These are phyloP conservation scores for Mercurialis annua DNA, from an alignment of 345 rosid species.

Conservation along the genomic window DNA sequence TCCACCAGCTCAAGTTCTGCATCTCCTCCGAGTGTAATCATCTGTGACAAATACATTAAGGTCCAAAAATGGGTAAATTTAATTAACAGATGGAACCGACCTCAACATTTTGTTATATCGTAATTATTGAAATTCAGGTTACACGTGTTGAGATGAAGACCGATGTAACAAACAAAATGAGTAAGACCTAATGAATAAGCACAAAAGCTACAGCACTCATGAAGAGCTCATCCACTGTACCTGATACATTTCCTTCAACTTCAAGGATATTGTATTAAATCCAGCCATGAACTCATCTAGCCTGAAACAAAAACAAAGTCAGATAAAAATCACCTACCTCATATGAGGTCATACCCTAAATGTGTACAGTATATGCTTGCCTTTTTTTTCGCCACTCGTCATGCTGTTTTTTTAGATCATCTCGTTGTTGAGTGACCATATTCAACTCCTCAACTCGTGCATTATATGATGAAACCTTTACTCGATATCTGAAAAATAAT, in stretches of 20 bases:
- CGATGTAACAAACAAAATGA: too few relatives aligned
- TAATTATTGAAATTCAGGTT: too few relatives aligned
- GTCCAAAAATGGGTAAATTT: not conserved
- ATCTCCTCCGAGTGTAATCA: not conserved
- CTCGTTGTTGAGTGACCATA: conserved; percentile 72
- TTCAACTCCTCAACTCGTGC: conserved; percentile 83
- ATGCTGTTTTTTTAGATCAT: conserved; percentile 73
- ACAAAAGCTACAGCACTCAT: too few relatives aligned
- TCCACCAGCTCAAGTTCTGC: not conserved
- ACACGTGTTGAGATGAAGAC: too few relatives aligned
- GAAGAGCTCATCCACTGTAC: too few relatives aligned
- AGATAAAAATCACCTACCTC: conserved; percentile 25
- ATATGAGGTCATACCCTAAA: not conserved
- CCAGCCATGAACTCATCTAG: conserved; percentile 99
- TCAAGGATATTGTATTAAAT: conserved; percentile 84
- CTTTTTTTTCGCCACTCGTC: conserved; percentile 91
- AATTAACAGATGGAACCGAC: not conserved
- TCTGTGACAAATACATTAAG: not conserved
- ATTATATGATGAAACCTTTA: conserved; percentile 64
- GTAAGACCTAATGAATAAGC: too few relatives aligned
- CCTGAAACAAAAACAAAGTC: conserved; percentile 41
- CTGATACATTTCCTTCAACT: conserved; percentile 50
- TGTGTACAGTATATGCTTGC: conserved; percentile 30
- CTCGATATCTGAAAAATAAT: conserved; percentile 54
- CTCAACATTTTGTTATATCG: too few relatives aligned